A percentile compares a stretch with the other conserved stretches of the same genome.
Evolutionary conservation across 1,284 basidiomycete genomes (phyloP).

Genomic region (Cerrena zonata): DNA sequence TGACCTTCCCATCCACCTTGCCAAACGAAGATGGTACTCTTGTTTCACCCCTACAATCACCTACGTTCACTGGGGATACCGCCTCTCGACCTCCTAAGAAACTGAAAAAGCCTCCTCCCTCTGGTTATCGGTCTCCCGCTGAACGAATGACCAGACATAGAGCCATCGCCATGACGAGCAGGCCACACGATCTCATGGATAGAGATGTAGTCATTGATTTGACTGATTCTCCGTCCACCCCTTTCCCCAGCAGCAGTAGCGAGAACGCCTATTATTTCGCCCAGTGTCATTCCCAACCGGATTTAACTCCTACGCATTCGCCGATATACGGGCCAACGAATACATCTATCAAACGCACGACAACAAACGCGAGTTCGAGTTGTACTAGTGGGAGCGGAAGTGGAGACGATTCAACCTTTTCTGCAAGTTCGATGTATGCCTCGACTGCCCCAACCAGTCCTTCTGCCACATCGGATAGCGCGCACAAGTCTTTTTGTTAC

Average conservation of each 20-base stretch:
- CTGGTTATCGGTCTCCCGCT: not conserved
- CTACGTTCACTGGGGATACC: too few relatives aligned
- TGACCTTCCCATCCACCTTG: not conserved
- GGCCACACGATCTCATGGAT: not conserved
- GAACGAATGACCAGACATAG: not conserved
- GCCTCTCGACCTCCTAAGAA: conserved; percentile 3
- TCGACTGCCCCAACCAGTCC: conserved; percentile 3
- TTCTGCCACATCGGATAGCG: not conserved
- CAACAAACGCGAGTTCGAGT: too few relatives aligned
- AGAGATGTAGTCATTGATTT: not conserved
- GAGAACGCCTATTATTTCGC: not conserved
- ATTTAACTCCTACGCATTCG: not conserved
- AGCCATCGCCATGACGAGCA: not conserved
- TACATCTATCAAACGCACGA: too few relatives aligned
- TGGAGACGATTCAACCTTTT: not conserved
- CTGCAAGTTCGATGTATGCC: not conserved
- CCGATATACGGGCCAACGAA: not conserved
- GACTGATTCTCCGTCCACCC: not conserved
- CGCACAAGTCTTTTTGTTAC: not conserved
- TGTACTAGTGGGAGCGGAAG: not conserved
- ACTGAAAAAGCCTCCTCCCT: conserved; percentile 3
- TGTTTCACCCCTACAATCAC: not conserved
- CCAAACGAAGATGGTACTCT: not conserved
- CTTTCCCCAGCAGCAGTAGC: not conserved
- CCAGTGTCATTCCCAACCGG: not conserved